Conservation (phyloP, 495 filamentous ascomycete species). For the Oidiodendron maius region DNA sequence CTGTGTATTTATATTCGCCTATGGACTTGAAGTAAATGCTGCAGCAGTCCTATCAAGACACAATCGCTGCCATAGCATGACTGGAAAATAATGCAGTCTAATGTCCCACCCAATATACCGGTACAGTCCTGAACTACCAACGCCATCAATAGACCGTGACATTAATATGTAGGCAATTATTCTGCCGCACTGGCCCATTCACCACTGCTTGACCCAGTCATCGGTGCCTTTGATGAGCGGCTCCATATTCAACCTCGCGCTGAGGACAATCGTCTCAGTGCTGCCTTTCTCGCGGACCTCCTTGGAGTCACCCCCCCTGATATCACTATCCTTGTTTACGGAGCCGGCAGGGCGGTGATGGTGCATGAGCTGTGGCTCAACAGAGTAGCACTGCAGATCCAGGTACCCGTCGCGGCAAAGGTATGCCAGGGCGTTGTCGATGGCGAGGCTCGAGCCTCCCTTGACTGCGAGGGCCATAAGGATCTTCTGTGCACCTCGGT, state of each 20-base stretch:
- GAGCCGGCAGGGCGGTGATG: constrained; percentile 37
- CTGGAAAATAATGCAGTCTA: too few relatives aligned
- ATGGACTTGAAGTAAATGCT: too few relatives aligned
- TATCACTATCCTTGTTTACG: constrained; percentile 37
- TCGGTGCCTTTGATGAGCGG: constrained; percentile 2
- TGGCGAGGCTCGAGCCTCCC: constrained; percentile 33
- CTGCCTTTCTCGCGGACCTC: constrained; percentile 30
- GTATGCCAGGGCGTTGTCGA: constrained; percentile 44
- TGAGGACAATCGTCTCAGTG: constrained; percentile 42
- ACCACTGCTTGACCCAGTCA: constrained; percentile 7
- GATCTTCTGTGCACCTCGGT: constrained; percentile 44
- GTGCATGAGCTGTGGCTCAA: constrained; percentile 41
- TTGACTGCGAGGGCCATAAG: constrained; percentile 37
- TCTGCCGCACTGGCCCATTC: too few relatives aligned
- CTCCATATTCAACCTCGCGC: constrained; percentile 37
- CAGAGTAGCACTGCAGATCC: constrained; percentile 35
- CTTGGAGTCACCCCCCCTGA: constrained; percentile 25
- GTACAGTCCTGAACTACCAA: too few relatives aligned
- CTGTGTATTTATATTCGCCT: too few relatives aligned
- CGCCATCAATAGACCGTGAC: too few relatives aligned
- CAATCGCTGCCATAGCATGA: too few relatives aligned
- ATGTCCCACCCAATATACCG: too few relatives aligned
- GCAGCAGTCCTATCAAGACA: too few relatives aligned
- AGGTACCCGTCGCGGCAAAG: constrained; percentile 35
- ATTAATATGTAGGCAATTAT: too few relatives aligned